A percentile compares a stretch with the other conserved stretches of the same genome.
Evolutionary conservation across 2,329 filamentous ascomycete species (phyloP).

Genomic region (Ascochyta clinopodiicola): DNA sequence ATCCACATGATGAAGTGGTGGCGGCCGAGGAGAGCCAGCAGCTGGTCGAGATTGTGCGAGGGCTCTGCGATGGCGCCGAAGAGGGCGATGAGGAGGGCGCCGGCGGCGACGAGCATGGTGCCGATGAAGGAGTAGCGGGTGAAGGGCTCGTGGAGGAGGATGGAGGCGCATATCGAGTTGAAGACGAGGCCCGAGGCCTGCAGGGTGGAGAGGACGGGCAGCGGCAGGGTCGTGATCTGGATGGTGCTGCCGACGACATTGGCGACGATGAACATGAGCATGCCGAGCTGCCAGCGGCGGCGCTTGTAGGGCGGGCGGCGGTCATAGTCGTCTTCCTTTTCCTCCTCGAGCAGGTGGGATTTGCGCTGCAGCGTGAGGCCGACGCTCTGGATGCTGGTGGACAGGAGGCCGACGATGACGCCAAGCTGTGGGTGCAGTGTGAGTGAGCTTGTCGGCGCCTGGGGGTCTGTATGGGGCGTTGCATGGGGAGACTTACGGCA

Average conservation of each 20-base stretch:
- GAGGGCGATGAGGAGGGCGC: conserved; percentile 88
- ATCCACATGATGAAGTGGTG: conserved; percentile 88
- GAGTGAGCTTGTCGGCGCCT: conserved; percentile 2
- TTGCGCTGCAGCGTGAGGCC: conserved; percentile 96
- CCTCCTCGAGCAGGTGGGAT: conserved; percentile 96
- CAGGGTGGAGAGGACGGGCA: conserved; percentile 92
- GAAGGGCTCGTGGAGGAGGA: conserved; percentile 92
- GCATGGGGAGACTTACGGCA: conserved; percentile 42
- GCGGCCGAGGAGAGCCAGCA: conserved; percentile 76
- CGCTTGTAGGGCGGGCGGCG: conserved; percentile 87
- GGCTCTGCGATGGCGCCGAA: conserved; percentile 95
- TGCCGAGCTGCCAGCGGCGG: conserved; percentile 93
- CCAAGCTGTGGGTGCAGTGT: conserved; percentile 68
- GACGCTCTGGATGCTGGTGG: conserved; percentile 92
- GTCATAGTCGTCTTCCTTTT: conserved; percentile 79
- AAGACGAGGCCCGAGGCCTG: conserved; percentile 93
- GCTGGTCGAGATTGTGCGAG: conserved; percentile 83
- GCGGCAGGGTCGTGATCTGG: conserved; percentile 92
- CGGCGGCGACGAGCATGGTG: conserved; percentile 83
- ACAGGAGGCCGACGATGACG: conserved; percentile 89
- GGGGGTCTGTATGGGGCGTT: neutral
- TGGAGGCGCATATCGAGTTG: conserved; percentile 95
- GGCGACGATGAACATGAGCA: conserved; percentile 95
- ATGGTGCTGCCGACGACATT: conserved; percentile 95
- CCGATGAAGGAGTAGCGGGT: conserved; percentile 91